Percentiles rank a stretch among this genome's conserved stretches.
These are phyloP conservation scores for Lachancea meyersii DNA, from an alignment of 805 yeast species.

Conservation along the genomic window DNA sequence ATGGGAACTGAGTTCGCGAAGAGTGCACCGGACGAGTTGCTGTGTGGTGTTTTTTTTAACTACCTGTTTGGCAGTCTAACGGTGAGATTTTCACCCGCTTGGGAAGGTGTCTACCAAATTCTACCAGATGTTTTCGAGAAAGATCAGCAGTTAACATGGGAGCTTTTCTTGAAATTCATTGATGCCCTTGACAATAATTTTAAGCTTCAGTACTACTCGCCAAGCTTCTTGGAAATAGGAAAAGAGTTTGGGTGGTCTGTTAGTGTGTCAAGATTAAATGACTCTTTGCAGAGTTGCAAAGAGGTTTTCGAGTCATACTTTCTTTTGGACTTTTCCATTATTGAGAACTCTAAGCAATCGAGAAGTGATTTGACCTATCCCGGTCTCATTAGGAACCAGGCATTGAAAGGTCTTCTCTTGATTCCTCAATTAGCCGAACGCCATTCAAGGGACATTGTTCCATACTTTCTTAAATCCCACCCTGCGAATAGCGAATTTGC, in stretches of 20 bases:
- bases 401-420: conserved; percentile 48
- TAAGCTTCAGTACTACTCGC: conserved; percentile 19
- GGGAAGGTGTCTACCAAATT: conserved; percentile 68
- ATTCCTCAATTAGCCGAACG: conserved; percentile 68
- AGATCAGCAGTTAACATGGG: conserved; percentile 49
- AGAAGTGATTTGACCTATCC: conserved; percentile 38
- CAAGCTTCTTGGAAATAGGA: conserved; percentile 8
- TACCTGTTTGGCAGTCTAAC: conserved; percentile 66
- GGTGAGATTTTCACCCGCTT: conserved; percentile 74
- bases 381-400: conserved; percentile 47
- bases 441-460: conserved; percentile 50
- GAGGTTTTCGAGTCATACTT: conserved; percentile 32
- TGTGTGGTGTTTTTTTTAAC: conserved; percentile 35
- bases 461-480: conserved; percentile 43
- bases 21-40: conserved; percentile 21
- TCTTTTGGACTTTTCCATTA: conserved; percentile 33
- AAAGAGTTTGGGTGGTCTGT: conserved; percentile 36
- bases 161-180: conserved; percentile 37
- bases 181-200: conserved; percentile 18
- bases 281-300: conserved; percentile 33
- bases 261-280: conserved; percentile 40
- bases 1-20: conserved; percentile 42
- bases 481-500: conserved; percentile 16
- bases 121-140: conserved; percentile 43
- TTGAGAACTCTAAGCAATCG: conserved; percentile 32